Evolutionary conservation across 805 yeast genomes (phyloP), one percentile per base, ranked within the genome.

Genomic region (Candida boidinii): DNA sequence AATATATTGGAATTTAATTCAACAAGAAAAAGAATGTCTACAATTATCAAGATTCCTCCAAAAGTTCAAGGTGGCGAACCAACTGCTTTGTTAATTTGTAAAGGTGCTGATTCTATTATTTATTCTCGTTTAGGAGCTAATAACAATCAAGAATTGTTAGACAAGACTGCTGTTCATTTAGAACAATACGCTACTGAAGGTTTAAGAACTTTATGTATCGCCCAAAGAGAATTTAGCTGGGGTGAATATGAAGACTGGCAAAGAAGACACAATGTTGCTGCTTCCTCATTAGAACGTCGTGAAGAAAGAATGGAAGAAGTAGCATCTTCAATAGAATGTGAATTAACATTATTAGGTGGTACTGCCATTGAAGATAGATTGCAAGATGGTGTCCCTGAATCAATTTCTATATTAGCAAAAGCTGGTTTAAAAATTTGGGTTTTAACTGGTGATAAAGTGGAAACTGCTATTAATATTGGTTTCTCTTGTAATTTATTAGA

Each of bases 401-500:
- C 90, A 12, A 83, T 83, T 48, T 72, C 77, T 7, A 51, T 76
- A 5, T 60, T 83, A 35, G 81, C 73, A 12, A 64, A 74, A 41
- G 92, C 92, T 7, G 92, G 94, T 52, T 79, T 83, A 35, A 83
- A 83, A 53, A 60, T 83, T 33, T 83, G 94, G 94, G 92, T 83
- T 29, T 62, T 83, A 30, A 83, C 94, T 3, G 94, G 94, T 59
- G 94, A 83, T 54, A 82, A 80, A 54, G 84, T 83, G n/a, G 94
- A 83, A 56, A 83, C 94, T 21, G 94, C 92, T 10, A 82, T 83
- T 45, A 83, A 83, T 48, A 83, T 83, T 62, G 94, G 92, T 4
- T 83, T 83, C 50, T 79, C 88, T 2, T 83, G 94, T 68, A 83
- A 83, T 47, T 60, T 83, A 35, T 62, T 83, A 35, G 79, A 78